phyloP scores from a whole-genome alignment of 1,284 basidiomycete genomes.

The Ceratobasidium sp. region DNA sequence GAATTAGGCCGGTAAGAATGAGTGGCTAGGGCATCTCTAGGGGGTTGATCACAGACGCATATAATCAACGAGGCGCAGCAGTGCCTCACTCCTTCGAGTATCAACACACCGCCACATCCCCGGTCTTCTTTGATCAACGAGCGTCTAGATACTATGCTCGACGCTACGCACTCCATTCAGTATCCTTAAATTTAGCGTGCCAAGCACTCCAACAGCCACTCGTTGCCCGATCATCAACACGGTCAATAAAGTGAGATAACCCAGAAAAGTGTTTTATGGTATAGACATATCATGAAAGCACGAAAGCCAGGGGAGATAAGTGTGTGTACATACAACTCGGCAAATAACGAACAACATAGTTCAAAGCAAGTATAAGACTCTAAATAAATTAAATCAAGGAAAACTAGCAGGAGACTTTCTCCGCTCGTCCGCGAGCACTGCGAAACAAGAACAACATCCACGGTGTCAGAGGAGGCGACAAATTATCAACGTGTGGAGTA shows the following conservation, averaged over 20 bases:
- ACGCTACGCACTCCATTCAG: neutral
- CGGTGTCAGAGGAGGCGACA: neutral
- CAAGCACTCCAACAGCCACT: too few relatives aligned
- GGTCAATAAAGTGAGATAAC: neutral
- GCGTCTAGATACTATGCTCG: conserved; percentile 3
- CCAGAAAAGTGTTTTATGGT: neutral
- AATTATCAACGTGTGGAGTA: neutral
- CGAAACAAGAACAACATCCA: too few relatives aligned
- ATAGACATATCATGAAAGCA: conserved; percentile 5
- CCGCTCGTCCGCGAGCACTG: conserved; percentile 59
- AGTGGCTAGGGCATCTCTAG: neutral
- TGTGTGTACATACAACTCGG: neutral
- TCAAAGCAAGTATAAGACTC: neutral
- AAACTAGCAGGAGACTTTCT: conserved; percentile 41
- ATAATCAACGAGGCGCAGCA: conserved; percentile 2
- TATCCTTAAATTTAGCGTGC: too few relatives aligned
- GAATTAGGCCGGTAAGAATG: neutral
- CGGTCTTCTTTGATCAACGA: neutral
- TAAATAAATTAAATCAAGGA: conserved; percentile 23
- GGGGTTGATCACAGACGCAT: neutral
- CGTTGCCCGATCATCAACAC: conserved; percentile 17
- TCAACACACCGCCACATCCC: neutral
- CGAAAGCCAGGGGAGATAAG: neutral
- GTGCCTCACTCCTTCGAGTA: neutral
- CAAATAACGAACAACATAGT: neutral